Evolutionary conservation across 1,139 yeast species (phyloP), one percentile per base, ranked within the genome.

Genomic region (Geotrichum citri-aurantii): DNA sequence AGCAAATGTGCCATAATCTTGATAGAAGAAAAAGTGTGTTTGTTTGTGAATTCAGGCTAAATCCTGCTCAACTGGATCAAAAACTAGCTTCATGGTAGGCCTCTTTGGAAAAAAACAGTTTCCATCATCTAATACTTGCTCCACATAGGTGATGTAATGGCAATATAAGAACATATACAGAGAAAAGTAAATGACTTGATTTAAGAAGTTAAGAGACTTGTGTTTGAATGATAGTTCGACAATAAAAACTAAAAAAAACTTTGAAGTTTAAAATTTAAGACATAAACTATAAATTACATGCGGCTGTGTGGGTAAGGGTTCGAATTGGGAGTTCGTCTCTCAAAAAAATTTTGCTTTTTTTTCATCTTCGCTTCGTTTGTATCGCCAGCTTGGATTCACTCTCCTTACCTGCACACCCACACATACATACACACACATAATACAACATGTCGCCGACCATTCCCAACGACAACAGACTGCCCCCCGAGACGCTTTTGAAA

Each of bases 401-500:
- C 21, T 48, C 12, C 29, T 48, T 11, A 23, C 23, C n/a, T 3
- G 8, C 17, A 5, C 29, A n/a, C 29, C n/a, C 21, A 14, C 50
- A 48, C 24, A 17, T 31, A 3, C 24, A 31, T n/a, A 29, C 19
- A n/a, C 14, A 31, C 21, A 8, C 33, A 10, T 2, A 12, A 5
- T 7, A 26, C 4, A 56, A 24, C 33, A 57, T 57, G 59, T 33
- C 48, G 47, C 48, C 50, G 23, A 44, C 52, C 14, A 26, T 47
- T 8, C 33, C 51, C 26, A 50, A 50, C 33, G 50, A 49, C 23
- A 55, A 26, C 31, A 42, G 49, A n/a, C 48, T 75, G 62, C 75
- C 77, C 79, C 98, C 99, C 80, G 99, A 93, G 86, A 82, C 97
- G 75, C 89, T 88, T 76, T 82, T 89, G 79, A 93, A 93, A 88